Evolutionary conservation across 176 grass and related monocot species (phyloP), one percentile per base, ranked within the genome.

Genomic region (Thinopyrum elongatum): DNA sequence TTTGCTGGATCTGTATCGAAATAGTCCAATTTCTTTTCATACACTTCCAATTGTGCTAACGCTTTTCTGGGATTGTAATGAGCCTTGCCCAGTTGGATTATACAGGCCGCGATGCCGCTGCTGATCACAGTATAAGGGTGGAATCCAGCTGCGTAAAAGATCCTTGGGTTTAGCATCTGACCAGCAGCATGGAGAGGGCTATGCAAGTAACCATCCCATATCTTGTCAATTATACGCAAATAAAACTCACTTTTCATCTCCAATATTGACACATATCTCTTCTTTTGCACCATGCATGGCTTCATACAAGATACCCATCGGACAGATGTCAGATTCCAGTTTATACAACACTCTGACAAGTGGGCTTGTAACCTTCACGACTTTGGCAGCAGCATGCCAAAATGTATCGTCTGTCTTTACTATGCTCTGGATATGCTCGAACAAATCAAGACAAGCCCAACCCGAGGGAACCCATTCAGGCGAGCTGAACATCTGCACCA

Each of bases 181-280:
- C 84, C 92, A 35, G 88, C 91, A 80, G 86, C 88, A 80, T 98
- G 96, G 70, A 95, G 59, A 27, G 90, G 87, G 62, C 86, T 92
- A 67, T 98, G 92, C 69, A 98, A 82, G 85, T 91, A 90, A 57
- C 88, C 29, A 28, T 95, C 84, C 93, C 96, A 98, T 55, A 95
- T 87, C 29, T 47, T 42, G 61, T 98, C 93, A 84, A 94, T 58
- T 77, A 85, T 21, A 77, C 17, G 11, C 93, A 90, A 95, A 82
- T 71, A 84, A 26, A 36, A 80, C 19, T 11, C 70, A 88, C 91
- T 86, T 86, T 35, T 94, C 73, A 64, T 65, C 38, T 15, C 75
- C 74, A 76, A 98, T 41, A 78, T 87, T 89, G 11, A 0, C 21
- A 65, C 76, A 86, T 69, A 98, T 92, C 12, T 74, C 44, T 87